A percentile compares a stretch with the other conserved stretches of the same genome.
phyloP scores from a whole-genome alignment of 768 basidiomycete genomes.

The Termitomyces sp. region DNA sequence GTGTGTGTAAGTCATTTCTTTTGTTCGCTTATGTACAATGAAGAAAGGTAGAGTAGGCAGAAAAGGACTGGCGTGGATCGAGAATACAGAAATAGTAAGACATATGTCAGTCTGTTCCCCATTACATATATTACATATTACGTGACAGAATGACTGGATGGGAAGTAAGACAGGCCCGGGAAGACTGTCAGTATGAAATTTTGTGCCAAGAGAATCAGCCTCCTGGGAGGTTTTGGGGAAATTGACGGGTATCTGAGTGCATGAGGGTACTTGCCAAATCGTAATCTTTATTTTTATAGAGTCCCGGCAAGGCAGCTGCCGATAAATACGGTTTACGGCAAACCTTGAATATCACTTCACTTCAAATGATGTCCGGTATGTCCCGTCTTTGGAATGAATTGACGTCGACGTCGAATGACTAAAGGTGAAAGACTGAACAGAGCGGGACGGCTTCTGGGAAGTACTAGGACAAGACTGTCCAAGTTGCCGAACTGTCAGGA shows the following conservation, averaged over 20 bases:
- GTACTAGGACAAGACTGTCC: not conserved
- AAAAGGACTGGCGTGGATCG: not conserved
- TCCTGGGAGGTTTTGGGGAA: not conserved
- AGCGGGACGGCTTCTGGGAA: not conserved
- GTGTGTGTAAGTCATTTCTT: not conserved
- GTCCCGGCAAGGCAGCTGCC: not conserved
- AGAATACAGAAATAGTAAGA: not conserved
- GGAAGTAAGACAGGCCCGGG: not conserved
- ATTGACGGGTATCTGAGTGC: not conserved
- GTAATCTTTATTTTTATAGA: not conserved
- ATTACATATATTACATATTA: not conserved
- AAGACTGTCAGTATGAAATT: no score
- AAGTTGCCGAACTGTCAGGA: constrained; percentile 7
- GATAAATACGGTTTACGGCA: not conserved
- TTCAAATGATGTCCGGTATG: not conserved
- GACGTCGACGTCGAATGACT: not conserved
- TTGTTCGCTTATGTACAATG: no score
- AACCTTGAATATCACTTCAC: not conserved
- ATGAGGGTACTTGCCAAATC: not conserved
- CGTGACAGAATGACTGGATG: not conserved
- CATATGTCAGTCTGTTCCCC: no score
- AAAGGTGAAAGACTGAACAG: constrained; percentile 1
- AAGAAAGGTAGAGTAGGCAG: not conserved
- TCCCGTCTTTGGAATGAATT: not conserved
- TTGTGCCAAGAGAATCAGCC: not conserved